Base-by-base conservation (phyloP, 768 basidiomycete genomes). In the Mycena indigotica region DNA sequence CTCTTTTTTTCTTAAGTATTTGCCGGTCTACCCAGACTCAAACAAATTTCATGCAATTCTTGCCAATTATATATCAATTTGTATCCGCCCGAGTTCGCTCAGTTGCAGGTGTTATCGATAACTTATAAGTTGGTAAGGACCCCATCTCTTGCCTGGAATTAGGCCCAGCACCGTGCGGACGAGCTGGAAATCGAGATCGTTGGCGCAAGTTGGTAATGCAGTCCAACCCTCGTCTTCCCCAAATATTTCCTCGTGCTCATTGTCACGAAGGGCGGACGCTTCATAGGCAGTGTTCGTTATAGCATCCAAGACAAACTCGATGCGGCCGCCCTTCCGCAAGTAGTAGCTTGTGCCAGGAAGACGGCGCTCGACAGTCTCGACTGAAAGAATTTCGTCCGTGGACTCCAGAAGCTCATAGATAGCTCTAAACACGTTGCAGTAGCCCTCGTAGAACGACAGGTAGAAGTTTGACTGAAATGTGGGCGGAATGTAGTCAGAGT, bases 141-240 rank as follows among this genome's bases (percentile, higher is more conserved):
- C 62, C 63, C 66, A 61, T 16, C 44, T 46, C 44, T 65, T 24
- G 40, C 62, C 57, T n/a, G 51, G 32, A 30, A 62, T 50, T 51
- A 73, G 53, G 1, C 69, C 72, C 3, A 71, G 55, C 66, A 60
- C 63, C 39, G 28, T 52, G 29, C 71, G 62, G 28, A 73, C 71
- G 16, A 70, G 52, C 49, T 56, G 51, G 51, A 73, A 72, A 53
- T 69, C 67, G 39, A 70, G 46, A 56, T 73, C 71, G 52, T 73
- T 71, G 29, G 53, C 61, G 45, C 72, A 72, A 50, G 40, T 46
- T 12, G 45, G 44, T 19, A 55, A 24, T 17, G 44, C 28, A 35
- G 29, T 41, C 53, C 55, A 65, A 23, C 58, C 67, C 21, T 68
- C 55, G 30, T 66, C 67, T 24, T 56, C 61, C 57, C 54, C 67